These are phyloP conservation scores for Podospora didyma DNA, from an alignment of 495 filamentous ascomycete genomes.

Conservation along the genomic window DNA sequence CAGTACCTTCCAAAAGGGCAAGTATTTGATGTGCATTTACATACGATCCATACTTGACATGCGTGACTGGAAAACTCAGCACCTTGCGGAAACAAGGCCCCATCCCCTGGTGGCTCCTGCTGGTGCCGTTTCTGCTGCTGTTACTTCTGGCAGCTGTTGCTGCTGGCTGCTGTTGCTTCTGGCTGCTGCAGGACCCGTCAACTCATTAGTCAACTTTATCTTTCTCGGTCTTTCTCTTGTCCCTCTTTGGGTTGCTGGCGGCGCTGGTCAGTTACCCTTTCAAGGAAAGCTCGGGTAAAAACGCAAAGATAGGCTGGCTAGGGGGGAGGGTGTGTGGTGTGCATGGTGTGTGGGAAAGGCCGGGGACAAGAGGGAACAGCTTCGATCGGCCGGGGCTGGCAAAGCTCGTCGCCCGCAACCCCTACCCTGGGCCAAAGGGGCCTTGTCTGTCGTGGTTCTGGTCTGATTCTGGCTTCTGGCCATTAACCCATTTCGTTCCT, in stretches of 20 bases:
- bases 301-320: not conserved
- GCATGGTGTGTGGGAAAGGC: not conserved
- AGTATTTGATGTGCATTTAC: no score
- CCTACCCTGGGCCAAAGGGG: not conserved
- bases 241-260: conserved; percentile 12
- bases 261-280: conserved; percentile 2
- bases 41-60: no score
- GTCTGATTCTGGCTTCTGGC: not conserved
- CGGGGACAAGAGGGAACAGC: not conserved
- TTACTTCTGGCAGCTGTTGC: not conserved
- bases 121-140: not conserved
- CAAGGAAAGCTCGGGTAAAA: not conserved
- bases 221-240: not conserved
- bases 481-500: not conserved
- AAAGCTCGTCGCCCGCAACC: not conserved
- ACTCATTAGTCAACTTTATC: conserved; percentile 9
- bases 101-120: not conserved
- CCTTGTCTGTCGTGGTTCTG: not conserved
- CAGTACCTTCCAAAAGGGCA: not conserved
- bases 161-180: conserved; percentile 1
- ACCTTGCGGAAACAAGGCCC: not conserved
- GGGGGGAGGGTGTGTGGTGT: not conserved
- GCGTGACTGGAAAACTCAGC: no score
- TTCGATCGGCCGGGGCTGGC: not conserved
- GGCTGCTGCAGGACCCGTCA: conserved; percentile 13